phyloP scores from a whole-genome alignment of 1,284 basidiomycete species.

The Cystobasidium pallidum region DNA sequence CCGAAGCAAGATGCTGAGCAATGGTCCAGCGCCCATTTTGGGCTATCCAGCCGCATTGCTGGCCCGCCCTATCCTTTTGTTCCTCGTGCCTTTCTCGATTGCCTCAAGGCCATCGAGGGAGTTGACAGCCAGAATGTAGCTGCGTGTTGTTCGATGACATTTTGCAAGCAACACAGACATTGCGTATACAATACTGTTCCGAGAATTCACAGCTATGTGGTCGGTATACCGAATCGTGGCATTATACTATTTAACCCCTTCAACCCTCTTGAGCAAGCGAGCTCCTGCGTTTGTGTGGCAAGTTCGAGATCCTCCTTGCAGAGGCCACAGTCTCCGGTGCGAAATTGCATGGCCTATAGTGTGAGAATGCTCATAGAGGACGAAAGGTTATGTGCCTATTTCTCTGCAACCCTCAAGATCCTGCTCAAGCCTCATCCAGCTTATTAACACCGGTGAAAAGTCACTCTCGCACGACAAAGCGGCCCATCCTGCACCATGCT shows the following conservation, averaged over 20 bases:
- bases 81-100: neutral
- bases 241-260: neutral
- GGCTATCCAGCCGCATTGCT: no score
- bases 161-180: no score
- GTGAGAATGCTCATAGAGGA: neutral
- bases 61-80: no score
- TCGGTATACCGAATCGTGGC: neutral
- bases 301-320: constrained; percentile 1
- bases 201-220: no score
- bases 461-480: neutral
- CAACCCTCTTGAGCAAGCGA: neutral
- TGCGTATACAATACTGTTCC: no score
- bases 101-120: neutral
- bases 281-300: neutral
- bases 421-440: neutral
- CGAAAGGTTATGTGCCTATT: no score
- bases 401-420: no score
- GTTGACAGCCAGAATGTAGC: neutral
- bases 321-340: neutral
- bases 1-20: no score
- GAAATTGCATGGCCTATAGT: neutral
- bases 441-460: neutral
- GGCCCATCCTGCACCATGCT: neutral
- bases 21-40: no score
- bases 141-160: no score